Conservation (phyloP, 139 green algal genomes). For the Astrephomene gubernaculifera region DNA sequence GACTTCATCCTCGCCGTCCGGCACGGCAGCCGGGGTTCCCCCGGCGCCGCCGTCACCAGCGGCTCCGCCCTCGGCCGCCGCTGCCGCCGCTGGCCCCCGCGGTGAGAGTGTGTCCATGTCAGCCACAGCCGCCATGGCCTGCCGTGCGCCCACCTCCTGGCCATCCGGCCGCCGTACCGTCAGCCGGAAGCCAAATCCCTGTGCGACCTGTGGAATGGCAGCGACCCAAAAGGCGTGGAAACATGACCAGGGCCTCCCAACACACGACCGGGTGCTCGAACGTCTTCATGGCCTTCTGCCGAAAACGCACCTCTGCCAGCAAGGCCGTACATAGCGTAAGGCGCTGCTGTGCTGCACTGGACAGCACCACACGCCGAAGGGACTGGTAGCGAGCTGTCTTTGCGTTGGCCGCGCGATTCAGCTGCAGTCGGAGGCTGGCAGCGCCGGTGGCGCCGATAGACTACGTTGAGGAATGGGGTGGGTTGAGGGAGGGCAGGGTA, state of each 20-base stretch:
- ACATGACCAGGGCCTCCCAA: no score
- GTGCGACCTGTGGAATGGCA: conserved; percentile 6
- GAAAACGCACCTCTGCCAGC: conserved; percentile 7
- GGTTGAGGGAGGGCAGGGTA: no score
- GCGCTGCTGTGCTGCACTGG: conserved; percentile 17
- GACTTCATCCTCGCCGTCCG: background rate
- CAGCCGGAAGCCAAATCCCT: conserved; percentile 31
- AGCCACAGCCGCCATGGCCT: conserved; percentile 2
- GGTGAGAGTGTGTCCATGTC: background rate
- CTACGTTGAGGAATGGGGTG: background rate
- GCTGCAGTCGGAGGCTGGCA: conserved; percentile 14
- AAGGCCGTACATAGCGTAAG: conserved; percentile 28
- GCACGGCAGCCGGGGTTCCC: no score
- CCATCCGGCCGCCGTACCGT: conserved; percentile 9
- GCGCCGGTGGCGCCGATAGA: conserved; percentile 34
- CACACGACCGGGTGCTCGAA: background rate
- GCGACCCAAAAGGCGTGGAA: no score
- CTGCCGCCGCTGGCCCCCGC: no score
- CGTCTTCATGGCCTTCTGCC: background rate
- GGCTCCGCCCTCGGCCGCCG: no score
- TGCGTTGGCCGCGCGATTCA: background rate
- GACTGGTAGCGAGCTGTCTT: background rate
- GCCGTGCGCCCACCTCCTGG: background rate
- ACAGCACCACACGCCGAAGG: conserved; percentile 19
- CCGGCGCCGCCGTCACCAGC: no score